These are phyloP conservation scores for Lactarius indigo DNA, from an alignment of 768 basidiomycete species.

Conservation along the genomic window DNA sequence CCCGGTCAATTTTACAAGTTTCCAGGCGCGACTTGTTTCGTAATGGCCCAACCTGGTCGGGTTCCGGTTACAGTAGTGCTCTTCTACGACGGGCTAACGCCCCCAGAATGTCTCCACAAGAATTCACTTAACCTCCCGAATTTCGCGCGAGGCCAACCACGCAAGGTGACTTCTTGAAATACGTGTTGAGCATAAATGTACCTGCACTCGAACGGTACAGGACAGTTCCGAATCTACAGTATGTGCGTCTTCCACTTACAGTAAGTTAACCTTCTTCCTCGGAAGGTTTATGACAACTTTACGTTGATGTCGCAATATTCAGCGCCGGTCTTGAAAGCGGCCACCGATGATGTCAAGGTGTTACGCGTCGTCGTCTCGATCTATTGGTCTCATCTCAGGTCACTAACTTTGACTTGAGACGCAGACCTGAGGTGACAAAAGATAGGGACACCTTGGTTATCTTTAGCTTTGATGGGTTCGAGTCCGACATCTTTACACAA, in stretches of 20 bases:
- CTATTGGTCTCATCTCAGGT: background rate
- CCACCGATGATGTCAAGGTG: conserved; percentile 44
- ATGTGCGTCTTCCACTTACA: too few relatives aligned
- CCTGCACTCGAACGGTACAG: background rate
- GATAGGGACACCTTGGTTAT: conserved; percentile 39
- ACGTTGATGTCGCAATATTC: background rate
- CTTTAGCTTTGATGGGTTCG: conserved; percentile 33
- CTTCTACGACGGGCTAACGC: conserved; percentile 57
- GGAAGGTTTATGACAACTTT: background rate
- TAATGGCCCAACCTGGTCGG: conserved; percentile 45
- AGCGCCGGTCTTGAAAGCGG: conserved; percentile 32
- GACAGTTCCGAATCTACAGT: background rate
- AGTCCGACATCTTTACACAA: conserved; percentile 13
- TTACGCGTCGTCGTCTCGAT: background rate
- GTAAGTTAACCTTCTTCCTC: background rate
- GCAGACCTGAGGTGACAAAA: conserved; percentile 44
- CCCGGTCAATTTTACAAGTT: conserved; percentile 12
- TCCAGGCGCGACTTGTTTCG: background rate
- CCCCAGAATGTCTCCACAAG: conserved; percentile 50
- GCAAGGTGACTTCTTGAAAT: conserved; percentile 37
- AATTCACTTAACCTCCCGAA: conserved; percentile 45
- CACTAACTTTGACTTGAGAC: background rate
- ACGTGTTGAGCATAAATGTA: background rate
- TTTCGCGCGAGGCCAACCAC: conserved; percentile 21
- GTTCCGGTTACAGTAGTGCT: conserved; percentile 37